Evolutionary conservation across 139 green algal species (phyloP).

Genomic region (Chlamydomonas asymmetrica): DNA sequence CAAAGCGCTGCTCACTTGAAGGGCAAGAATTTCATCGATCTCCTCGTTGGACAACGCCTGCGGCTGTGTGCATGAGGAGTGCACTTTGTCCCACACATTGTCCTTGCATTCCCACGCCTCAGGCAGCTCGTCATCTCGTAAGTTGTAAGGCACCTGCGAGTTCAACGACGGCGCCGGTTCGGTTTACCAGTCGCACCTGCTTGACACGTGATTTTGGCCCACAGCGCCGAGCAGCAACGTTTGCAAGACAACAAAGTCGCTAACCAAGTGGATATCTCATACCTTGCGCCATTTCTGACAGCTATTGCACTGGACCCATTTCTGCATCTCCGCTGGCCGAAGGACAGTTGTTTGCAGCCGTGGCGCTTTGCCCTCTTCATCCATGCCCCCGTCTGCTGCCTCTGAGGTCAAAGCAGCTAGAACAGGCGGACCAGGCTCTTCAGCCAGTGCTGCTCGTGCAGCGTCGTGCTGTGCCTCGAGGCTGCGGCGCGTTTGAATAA

Average conservation of each 20-base stretch:
- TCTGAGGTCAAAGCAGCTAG: too few relatives aligned
- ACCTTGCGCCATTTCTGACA: slow-evolving; percentile 87
- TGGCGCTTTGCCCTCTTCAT: background rate
- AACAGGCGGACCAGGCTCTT: too few relatives aligned
- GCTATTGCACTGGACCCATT: slow-evolving; percentile 85
- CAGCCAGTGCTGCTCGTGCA: too few relatives aligned
- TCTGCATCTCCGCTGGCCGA: slow-evolving; percentile 56
- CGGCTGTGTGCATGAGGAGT: slow-evolving; percentile 58
- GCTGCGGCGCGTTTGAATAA: too few relatives aligned
- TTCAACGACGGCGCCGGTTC: too few relatives aligned
- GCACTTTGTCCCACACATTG: slow-evolving; percentile 71
- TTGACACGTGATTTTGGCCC: too few relatives aligned
- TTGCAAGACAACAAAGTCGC: background rate
- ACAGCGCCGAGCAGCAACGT: background rate
- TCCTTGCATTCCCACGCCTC: slow-evolving; percentile 78
- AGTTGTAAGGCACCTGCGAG: slow-evolving; percentile 65
- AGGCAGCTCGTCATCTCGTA: slow-evolving; percentile 70
- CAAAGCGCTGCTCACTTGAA: slow-evolving; percentile 46
- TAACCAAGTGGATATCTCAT: background rate
- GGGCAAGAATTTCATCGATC: slow-evolving; percentile 70
- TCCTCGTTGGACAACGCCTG: slow-evolving; percentile 72
- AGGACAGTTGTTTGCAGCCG: background rate
- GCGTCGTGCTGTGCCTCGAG: too few relatives aligned
- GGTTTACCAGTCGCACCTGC: too few relatives aligned
- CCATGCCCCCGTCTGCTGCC: background rate